phyloP scores from a whole-genome alignment of 345 rosid genomes.

The Turnera subulata region DNA sequence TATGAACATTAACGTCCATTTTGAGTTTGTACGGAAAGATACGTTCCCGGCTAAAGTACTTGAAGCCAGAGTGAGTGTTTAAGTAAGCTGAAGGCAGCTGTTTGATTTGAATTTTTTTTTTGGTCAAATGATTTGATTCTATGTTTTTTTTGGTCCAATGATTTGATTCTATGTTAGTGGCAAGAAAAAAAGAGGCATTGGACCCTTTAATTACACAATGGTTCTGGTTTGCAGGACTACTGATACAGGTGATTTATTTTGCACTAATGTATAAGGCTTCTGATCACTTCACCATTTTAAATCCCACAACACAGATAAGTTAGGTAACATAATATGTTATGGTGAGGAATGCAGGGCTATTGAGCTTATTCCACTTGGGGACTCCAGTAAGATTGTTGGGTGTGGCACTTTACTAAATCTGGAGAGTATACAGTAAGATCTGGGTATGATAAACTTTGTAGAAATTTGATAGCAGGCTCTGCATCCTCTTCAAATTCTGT shows the following conservation, averaged over 20 bases:
- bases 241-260: background rate
- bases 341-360: background rate
- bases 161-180: conserved; percentile 69
- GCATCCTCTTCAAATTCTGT: too few species aligned
- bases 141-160: too few species aligned
- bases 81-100: conserved; percentile 70
- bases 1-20: conserved; percentile 95
- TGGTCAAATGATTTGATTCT: too few species aligned
- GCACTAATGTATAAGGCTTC: conserved; percentile 6
- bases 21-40: conserved; percentile 84
- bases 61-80: conserved; percentile 80
- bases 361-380: background rate
- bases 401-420: background rate
- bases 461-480: too few species aligned
- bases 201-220: conserved; percentile 77
- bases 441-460: too few species aligned
- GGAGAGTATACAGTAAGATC: too few species aligned
- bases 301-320: too few species aligned
- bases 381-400: background rate
- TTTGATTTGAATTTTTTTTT: too few species aligned
- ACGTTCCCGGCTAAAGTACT: conserved; percentile 47
- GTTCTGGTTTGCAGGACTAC: conserved; percentile 43
- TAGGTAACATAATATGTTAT: conserved; percentile 5
- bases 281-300: conserved; percentile 9
- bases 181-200: conserved; percentile 67